A percentile compares a stretch with the other conserved stretches of the same genome.
These are phyloP conservation scores for Pulchroboletus neoregius DNA, from an alignment of 1,284 basidiomycete species.

Conservation along the genomic window DNA sequence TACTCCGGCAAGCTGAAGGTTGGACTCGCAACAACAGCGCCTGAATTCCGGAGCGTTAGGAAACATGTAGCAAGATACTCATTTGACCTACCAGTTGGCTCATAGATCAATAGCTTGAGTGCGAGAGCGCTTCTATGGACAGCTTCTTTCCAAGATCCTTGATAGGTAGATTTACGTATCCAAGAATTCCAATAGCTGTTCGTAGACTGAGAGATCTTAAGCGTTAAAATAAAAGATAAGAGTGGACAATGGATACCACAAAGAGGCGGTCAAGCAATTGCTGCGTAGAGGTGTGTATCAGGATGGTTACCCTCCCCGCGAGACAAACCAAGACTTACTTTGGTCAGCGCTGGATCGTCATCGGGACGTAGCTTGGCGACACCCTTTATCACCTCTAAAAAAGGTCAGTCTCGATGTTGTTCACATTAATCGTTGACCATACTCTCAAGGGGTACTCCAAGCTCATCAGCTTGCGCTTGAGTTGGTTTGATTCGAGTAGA, in stretches of 20 bases:
- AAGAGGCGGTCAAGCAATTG: slow-evolving; percentile 54
- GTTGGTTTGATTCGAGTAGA: slow-evolving; percentile 26
- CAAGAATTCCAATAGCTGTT: slow-evolving; percentile 84
- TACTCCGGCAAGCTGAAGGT: slow-evolving; percentile 91
- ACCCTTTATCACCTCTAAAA: slow-evolving; percentile 44
- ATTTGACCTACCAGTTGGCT: slow-evolving; percentile 63
- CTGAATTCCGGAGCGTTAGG: slow-evolving; percentile 33
- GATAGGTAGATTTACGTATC: slow-evolving; percentile 79
- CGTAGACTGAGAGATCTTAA: slow-evolving; percentile 49
- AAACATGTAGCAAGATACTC: background rate
- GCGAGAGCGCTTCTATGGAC: slow-evolving; percentile 87
- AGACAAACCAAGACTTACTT: slow-evolving; percentile 34
- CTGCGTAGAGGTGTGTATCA: slow-evolving; percentile 24
- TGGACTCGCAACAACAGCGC: slow-evolving; percentile 88
- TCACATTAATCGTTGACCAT: slow-evolving; percentile 1
- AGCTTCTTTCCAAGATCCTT: slow-evolving; percentile 90
- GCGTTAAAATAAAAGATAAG: background rate
- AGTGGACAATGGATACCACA: slow-evolving; percentile 37
- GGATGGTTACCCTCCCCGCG: background rate
- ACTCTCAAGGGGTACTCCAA: slow-evolving; percentile 52
- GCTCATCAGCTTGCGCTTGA: slow-evolving; percentile 37
- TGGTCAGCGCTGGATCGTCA: slow-evolving; percentile 63
- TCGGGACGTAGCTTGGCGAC: slow-evolving; percentile 48
- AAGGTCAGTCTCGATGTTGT: slow-evolving; percentile 7
- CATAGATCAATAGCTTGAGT: slow-evolving; percentile 79